These are phyloP conservation scores for Podaxis mareebaensis DNA, from an alignment of 768 basidiomycete genomes.

Conservation along the genomic window DNA sequence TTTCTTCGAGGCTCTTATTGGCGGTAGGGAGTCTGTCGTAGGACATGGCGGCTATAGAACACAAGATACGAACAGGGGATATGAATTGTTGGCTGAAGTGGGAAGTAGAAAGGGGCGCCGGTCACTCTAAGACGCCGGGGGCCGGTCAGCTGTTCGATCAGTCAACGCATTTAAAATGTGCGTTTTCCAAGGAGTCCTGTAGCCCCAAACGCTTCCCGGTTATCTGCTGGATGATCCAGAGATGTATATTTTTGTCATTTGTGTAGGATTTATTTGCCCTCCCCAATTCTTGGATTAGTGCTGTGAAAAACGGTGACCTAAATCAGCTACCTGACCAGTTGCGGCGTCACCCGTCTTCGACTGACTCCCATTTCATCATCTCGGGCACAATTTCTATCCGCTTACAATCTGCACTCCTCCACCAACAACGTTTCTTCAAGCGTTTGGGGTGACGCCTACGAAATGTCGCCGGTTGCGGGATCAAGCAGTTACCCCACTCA, in stretches of 20 bases:
- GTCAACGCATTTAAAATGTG: too few species aligned
- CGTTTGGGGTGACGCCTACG: slow-evolving; percentile 29
- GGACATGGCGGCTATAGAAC: slow-evolving; percentile 27
- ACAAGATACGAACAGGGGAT: neutral
- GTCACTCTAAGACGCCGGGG: slow-evolving; percentile 10
- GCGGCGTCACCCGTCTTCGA: neutral
- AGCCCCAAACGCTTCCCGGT: neutral
- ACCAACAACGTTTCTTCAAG: slow-evolving; percentile 9
- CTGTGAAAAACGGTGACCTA: neutral
- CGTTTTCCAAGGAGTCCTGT: too few species aligned
- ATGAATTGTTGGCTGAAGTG: neutral
- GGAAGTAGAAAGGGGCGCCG: slow-evolving; percentile 2
- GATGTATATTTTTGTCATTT: neutral
- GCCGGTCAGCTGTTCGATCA: neutral
- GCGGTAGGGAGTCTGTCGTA: slow-evolving; percentile 35
- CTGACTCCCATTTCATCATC: neutral
- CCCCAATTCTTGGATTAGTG: neutral
- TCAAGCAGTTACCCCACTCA: slow-evolving; percentile 31
- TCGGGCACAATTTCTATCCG: slow-evolving; percentile 1
- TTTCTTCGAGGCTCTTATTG: slow-evolving; percentile 44
- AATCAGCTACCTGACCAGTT: neutral
- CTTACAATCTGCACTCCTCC: slow-evolving; percentile 23
- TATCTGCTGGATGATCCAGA: neutral
- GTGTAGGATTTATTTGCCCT: neutral
- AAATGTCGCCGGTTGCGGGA: slow-evolving; percentile 43